Conservation (phyloP, 768 basidiomycete genomes). For the Tulasnella calospora region DNA sequence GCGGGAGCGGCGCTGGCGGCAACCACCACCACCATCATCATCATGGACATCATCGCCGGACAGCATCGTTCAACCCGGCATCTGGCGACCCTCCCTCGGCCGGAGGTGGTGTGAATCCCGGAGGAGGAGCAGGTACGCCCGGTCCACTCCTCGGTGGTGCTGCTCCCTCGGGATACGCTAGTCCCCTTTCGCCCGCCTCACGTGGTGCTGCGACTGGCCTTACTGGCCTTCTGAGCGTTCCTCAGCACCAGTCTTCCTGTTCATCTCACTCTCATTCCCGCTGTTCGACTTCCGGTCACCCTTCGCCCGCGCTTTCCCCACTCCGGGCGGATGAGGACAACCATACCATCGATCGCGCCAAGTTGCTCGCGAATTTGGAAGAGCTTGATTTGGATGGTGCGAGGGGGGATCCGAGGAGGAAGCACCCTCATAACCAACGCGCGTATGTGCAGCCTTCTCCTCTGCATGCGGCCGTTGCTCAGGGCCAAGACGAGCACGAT, state of each 20-base stretch:
- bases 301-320: conserved; percentile 7
- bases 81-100: neutral
- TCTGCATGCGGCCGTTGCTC: no score
- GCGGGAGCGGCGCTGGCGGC: no score
- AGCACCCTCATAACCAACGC: no score
- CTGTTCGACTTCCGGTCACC: neutral
- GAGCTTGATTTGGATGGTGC: neutral
- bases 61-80: neutral
- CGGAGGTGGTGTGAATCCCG: neutral
- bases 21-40: neutral
- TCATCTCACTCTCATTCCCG: conserved; percentile 9
- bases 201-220: no score
- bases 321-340: neutral
- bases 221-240: neutral
- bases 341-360: neutral
- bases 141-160: neutral
- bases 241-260: neutral
- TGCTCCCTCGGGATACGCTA: neutral
- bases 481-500: neutral
- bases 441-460: no score
- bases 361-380: neutral
- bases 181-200: neutral
- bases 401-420: neutral
- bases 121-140: conserved; percentile 6
- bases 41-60: neutral